Base-by-base conservation (phyloP, 257 asterid species). In the Buddleja alternifolia region DNA sequence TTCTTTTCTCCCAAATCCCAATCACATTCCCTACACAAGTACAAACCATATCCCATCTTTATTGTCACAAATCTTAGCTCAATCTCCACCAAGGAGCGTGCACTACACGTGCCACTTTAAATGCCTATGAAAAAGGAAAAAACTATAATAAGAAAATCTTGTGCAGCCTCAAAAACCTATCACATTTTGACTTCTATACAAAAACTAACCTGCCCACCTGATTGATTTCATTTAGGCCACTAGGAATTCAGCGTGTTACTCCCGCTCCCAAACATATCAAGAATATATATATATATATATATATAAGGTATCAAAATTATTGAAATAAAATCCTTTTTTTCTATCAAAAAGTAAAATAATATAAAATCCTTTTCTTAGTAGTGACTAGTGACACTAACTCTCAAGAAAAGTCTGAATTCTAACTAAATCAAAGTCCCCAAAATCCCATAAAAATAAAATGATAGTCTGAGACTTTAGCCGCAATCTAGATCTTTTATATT, bases 131-230 rank as follows among this genome's bases (percentile, higher is more conserved):
- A 29, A 29, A 29, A 29, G 34, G 34, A 29, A 29, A 29, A 29
- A 1, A 29, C 34, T 29, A 29, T 29, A 29, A 5, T 1, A 29
- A 29, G 34, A 29, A 29, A 29, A 29, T 5, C 5, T 29, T 29
- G 34, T 29, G 2, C 34, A 29, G 34, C n/a, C n/a, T n/a, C n/a
- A 81, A 74, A 47, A n/a, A 67, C 73, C 34, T 68, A 39, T 24
- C 57, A 76, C 81, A 82, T 70, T 78, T 78, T 78, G 83, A 81
- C 83, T 80, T 76, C 78, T 62, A 50, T 29, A 55, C 45, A 70
- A 75, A 82, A 78, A 78, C 62, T 69, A 76, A 74, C 70, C 73
- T 65, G 83, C 77, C 74, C 55, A 76, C 73, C 80, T 75, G 77
- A 75, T 68, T 69, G 75, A 73, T 69, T 46, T 54, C 34, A 44